Evolutionary conservation across 2,329 filamentous ascomycete genomes (phyloP).

Genomic region (Dothideomycetes sp.): DNA sequence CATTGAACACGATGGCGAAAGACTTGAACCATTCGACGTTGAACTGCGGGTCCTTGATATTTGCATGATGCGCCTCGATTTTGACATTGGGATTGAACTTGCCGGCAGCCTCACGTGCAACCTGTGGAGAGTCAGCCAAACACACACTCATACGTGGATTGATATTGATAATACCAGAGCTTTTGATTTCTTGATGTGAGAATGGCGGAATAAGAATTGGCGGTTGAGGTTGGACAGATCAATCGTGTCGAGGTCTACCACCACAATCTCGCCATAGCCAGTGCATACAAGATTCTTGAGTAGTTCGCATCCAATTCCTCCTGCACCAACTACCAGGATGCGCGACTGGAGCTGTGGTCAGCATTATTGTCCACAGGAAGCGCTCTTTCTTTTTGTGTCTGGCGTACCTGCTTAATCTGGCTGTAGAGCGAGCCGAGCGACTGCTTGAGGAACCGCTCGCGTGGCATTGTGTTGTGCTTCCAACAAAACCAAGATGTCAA

Average conservation of each 20-base stretch:
- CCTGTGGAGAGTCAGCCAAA: constrained; percentile 37
- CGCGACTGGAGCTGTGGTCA: constrained; percentile 48
- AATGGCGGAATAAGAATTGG: constrained; percentile 90
- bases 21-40: constrained; percentile 75
- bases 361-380: background rate
- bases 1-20: constrained; percentile 89
- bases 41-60: constrained; percentile 86
- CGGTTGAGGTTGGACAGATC: constrained; percentile 96
- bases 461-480: constrained; percentile 26
- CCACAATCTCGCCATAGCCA: constrained; percentile 85
- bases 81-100: constrained; percentile 83
- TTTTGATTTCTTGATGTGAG: constrained; percentile 97
- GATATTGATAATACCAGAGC: no score
- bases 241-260: constrained; percentile 96
- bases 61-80: constrained; percentile 81
- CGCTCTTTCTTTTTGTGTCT: no score
- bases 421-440: constrained; percentile 58
- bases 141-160: no score
- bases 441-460: constrained; percentile 42
- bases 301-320: constrained; percentile 93
- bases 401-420: constrained; percentile 50
- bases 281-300: constrained; percentile 91
- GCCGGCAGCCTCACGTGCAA: constrained; percentile 83
- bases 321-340: constrained; percentile 88
- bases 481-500: background rate